Evolutionary conservation across 371 early-diverging fungal genomes (phyloP).

Genomic region (Mucor plumbeus): DNA sequence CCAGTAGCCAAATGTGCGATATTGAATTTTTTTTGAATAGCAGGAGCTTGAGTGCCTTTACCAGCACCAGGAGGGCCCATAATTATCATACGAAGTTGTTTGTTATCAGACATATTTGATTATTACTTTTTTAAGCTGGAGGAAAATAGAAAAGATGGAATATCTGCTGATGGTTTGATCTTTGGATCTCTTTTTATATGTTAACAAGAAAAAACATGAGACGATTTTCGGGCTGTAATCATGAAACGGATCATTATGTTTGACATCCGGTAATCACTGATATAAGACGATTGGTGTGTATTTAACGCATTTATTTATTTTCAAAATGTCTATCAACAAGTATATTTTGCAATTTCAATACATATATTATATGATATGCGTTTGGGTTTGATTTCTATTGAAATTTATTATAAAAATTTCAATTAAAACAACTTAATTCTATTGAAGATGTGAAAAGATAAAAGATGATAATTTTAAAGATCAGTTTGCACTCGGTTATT

Average conservation of each 20-base stretch:
- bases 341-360: too few species aligned
- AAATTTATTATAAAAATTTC: too few species aligned
- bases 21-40: conserved; percentile 92
- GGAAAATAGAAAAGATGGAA: not conserved
- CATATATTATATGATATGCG: too few species aligned
- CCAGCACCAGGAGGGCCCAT: conserved; percentile 99
- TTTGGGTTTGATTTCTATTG: too few species aligned
- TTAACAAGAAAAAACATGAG: not conserved
- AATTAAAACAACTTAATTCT: too few species aligned
- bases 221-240: not conserved
- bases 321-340: too few species aligned
- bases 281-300: not conserved
- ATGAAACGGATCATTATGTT: not conserved
- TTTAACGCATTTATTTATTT: not conserved
- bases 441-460: too few species aligned
- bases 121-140: conserved; percentile 45
- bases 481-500: too few species aligned
- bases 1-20: conserved; percentile 98
- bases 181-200: not conserved
- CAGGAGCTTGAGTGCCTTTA: conserved; percentile 98
- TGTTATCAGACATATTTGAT: conserved; percentile 40
- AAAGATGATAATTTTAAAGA: too few species aligned
- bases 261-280: not conserved
- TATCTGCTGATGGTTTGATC: not conserved
- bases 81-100: conserved; percentile 85